These are phyloP conservation scores for Diaporthe velutina DNA, from an alignment of 2,329 filamentous ascomycete species.

Conservation along the genomic window DNA sequence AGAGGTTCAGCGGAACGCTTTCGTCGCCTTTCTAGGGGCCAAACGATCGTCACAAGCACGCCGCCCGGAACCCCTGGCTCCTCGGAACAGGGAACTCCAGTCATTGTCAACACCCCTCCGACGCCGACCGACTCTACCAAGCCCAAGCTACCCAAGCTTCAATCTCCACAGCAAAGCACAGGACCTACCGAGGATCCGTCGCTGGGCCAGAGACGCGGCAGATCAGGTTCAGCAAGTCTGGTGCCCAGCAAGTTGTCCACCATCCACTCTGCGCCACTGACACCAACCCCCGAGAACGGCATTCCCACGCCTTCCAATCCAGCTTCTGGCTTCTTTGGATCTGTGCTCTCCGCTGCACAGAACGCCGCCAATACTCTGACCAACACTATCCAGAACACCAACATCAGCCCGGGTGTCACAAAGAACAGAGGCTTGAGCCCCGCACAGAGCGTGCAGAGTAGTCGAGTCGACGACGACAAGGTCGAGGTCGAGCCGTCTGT, in stretches of 20 bases:
- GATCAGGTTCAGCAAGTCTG: slow-evolving; percentile 67
- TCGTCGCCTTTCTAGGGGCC: slow-evolving; percentile 47
- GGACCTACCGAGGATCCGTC: slow-evolving; percentile 60
- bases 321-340: slow-evolving; percentile 88
- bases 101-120: slow-evolving; percentile 76
- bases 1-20: slow-evolving; percentile 42
- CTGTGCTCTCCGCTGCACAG: slow-evolving; percentile 91
- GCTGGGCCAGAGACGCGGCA: slow-evolving; percentile 74
- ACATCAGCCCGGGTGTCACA: slow-evolving; percentile 64
- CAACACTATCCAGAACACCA: slow-evolving; percentile 79
- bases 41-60: slow-evolving; percentile 47
- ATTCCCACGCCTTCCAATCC: slow-evolving; percentile 60
- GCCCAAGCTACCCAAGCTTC: slow-evolving; percentile 42
- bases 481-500: slow-evolving; percentile 60
- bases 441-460: slow-evolving; percentile 41
- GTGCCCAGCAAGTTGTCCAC: slow-evolving; percentile 90
- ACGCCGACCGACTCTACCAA: slow-evolving; percentile 66
- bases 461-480: slow-evolving; percentile 48
- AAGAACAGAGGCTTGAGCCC: slow-evolving; percentile 42
- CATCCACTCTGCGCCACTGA: slow-evolving; percentile 77
- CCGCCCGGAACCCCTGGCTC: slow-evolving; percentile 63
- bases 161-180: slow-evolving; percentile 42
- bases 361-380: slow-evolving; percentile 85
- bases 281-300: slow-evolving; percentile 80
- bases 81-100: slow-evolving; percentile 59